Conservation (phyloP, 257 asterid genomes). For the Cinchona pubescens region DNA sequence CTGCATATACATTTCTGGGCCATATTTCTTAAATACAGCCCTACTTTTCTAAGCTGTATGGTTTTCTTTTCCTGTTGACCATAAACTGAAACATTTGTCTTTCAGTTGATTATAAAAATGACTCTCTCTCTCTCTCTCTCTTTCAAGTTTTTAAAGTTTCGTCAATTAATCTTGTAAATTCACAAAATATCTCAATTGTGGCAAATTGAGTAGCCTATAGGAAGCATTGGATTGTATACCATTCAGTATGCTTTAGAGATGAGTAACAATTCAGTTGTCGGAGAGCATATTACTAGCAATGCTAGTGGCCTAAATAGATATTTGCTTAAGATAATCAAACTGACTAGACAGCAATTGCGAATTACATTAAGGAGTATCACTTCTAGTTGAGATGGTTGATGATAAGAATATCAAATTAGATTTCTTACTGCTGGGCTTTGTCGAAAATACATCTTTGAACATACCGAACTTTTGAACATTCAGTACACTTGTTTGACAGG, state of each 20-base stretch:
- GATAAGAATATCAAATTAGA: not conserved
- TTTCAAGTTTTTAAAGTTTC: no score
- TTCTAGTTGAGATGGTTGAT: constrained; percentile 7
- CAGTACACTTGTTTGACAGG: constrained; percentile 33
- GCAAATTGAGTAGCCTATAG: not conserved
- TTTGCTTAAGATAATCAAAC: not conserved
- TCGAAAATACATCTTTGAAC: not conserved
- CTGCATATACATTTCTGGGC: not conserved
- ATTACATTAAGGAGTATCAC: not conserved
- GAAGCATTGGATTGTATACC: not conserved
- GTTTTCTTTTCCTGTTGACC: not conserved
- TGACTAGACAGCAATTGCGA: not conserved
- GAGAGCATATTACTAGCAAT: not conserved
- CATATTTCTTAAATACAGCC: not conserved
- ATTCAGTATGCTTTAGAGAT: not conserved
- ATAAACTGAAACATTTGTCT: not conserved
- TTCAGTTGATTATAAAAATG: not conserved
- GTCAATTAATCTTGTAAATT: not conserved
- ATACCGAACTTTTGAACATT: not conserved
- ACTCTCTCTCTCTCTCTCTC: not conserved
- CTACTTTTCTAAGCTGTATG: not conserved
- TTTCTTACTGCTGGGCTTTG: not conserved
- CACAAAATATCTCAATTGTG: not conserved
- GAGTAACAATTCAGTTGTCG: not conserved
- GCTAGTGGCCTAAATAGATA: not conserved